Evolutionary conservation across 768 basidiomycete species (phyloP).

Genomic region (Boletus rex-veris): DNA sequence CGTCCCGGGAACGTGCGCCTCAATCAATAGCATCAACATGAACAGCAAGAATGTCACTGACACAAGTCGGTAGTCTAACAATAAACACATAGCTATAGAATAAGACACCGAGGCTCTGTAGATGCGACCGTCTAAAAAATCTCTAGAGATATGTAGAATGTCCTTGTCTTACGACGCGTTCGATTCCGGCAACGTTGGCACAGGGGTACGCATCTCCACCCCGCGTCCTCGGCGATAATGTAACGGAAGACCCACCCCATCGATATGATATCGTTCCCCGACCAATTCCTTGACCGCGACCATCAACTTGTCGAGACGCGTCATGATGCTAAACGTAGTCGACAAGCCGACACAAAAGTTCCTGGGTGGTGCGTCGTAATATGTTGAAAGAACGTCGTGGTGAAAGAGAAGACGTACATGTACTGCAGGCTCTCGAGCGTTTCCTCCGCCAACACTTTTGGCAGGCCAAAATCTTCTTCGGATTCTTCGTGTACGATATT

Average conservation of each 20-base stretch:
- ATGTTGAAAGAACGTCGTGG: not conserved
- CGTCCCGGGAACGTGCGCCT: no score
- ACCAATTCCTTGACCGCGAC: conserved; percentile 81
- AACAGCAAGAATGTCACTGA: no score
- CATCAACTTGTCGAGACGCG: conserved; percentile 73
- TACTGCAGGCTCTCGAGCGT: conserved; percentile 78
- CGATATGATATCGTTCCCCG: conserved; percentile 82
- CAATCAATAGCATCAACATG: no score
- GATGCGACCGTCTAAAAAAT: no score
- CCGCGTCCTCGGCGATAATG: conserved; percentile 22
- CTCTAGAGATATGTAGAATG: no score
- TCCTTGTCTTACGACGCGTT: no score
- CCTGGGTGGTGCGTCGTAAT: conserved; percentile 35
- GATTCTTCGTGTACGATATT: conserved; percentile 69
- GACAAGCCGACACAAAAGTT: conserved; percentile 73
- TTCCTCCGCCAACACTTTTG: conserved; percentile 64
- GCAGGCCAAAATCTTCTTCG: conserved; percentile 74
- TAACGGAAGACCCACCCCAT: conserved; percentile 48
- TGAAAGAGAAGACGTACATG: conserved; percentile 45
- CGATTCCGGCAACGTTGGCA: no score
- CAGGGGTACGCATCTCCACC: conserved; percentile 16
- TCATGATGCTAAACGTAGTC: conserved; percentile 65
- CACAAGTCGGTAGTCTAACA: no score
- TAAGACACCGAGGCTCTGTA: no score
- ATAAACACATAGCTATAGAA: no score